Evolutionary conservation across 2,329 filamentous ascomycete genomes (phyloP), one percentile per base, ranked within the genome.

Genomic region (Pseudocercospora fuligena): DNA sequence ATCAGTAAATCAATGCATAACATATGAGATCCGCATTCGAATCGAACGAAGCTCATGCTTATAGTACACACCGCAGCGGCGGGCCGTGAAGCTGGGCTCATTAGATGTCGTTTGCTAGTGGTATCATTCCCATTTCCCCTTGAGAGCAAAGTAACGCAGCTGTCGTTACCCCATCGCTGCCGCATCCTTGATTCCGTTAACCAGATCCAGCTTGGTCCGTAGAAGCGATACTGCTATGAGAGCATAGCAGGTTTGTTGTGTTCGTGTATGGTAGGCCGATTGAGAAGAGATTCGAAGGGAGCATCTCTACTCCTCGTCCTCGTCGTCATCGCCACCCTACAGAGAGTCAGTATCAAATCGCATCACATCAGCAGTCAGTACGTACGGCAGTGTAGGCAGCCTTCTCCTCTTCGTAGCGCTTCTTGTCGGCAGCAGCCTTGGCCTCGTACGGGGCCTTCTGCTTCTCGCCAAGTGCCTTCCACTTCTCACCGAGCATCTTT

Each of bases 331-430:
- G 66, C 66, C 74, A 69, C 73, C 75, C 75, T 78, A 66, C n/a
- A 54, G 14, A 53, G 25, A 46, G 69, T 75, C 58, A 75, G 74
- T 61, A 23, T 51, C 25, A 54, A 27, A 33, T 11, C 19, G 36
- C 31, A 40, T 51, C 16, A 61, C 27, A 8, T 11, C 4, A 40
- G 6, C n/a, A 11, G 19, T 36, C n/a, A 25, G 9, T 47, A 14
- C 47, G 83, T 86, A 96, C 93, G 78, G 76, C 76, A 69, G 93
- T 90, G 87, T 97, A 99, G 72, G 88, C 92, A 73, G 91, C 90
- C 88, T 99, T 99, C 88, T 98, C 93, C 75, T 97, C 92, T 82
- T 98, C 94, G 80, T 98, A 99, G 70, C 95, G 91, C 90, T 98
- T 97, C 92, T 98, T 99, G 85, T 99, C 95, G 72, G 90, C 86